These are phyloP conservation scores for Aureobasidium sp. DNA, from an alignment of 2,329 filamentous ascomycete genomes.

Conservation along the genomic window DNA sequence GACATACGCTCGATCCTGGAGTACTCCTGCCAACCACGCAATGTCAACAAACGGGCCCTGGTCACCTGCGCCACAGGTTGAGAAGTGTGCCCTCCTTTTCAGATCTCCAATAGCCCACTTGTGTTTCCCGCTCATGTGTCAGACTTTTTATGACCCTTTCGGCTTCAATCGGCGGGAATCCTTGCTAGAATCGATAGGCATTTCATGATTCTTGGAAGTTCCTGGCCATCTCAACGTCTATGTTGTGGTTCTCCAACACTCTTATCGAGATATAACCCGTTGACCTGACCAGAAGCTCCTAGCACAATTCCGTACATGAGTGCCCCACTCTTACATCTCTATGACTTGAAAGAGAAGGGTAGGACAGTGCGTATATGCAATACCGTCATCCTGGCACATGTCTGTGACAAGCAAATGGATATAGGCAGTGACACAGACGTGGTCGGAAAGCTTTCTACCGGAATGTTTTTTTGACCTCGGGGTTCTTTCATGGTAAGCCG, in stretches of 20 bases:
- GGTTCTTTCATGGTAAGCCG: slow-evolving; percentile 51
- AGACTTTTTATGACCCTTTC: slow-evolving; percentile 46
- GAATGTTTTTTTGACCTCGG: slow-evolving; percentile 55
- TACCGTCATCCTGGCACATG: slow-evolving; percentile 60
- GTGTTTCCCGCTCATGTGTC: slow-evolving; percentile 48
- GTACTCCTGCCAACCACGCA: too few species aligned
- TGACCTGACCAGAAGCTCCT: slow-evolving; percentile 42
- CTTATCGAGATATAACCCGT: background rate
- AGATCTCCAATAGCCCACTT: slow-evolving; percentile 52
- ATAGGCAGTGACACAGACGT: slow-evolving; percentile 78
- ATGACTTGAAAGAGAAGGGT: slow-evolving; percentile 66
- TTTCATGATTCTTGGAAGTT: slow-evolving; percentile 40
- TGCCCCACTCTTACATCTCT: slow-evolving; percentile 63
- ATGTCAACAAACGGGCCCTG: background rate
- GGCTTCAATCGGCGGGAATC: slow-evolving; percentile 47
- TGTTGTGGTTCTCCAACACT: too few species aligned
- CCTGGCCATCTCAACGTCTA: slow-evolving; percentile 54
- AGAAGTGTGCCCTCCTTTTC: slow-evolving; percentile 49
- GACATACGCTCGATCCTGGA: too few species aligned
- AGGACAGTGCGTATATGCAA: slow-evolving; percentile 71
- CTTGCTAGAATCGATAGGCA: slow-evolving; percentile 41
- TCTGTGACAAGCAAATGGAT: slow-evolving; percentile 45
- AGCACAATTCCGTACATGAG: slow-evolving; percentile 84
- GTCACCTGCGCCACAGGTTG: slow-evolving; percentile 29
- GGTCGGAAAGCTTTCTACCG: slow-evolving; percentile 68